Percentiles rank a stretch among this genome's conserved stretches.
These are phyloP conservation scores for Aurantiochytrium sp. DNA, from an alignment of 108 stramenopile genomes.

Conservation along the genomic window DNA sequence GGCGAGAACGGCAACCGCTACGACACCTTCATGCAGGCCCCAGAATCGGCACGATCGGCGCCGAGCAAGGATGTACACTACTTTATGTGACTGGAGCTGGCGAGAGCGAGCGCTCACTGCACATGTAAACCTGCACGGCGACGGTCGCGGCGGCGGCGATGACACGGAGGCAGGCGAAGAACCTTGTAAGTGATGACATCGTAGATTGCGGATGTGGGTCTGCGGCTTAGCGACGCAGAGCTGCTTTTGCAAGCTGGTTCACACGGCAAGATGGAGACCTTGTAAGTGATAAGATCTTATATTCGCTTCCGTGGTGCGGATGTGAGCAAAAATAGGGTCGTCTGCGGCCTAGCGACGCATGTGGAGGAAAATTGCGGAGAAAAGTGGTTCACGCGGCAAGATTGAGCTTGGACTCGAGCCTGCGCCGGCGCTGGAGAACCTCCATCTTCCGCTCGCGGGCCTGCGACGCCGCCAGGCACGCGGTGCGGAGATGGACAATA, in stretches of 20 bases:
- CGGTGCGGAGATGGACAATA: neutral
- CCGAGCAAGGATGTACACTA: neutral
- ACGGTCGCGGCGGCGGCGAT: neutral
- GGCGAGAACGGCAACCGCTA: conserved; percentile 35
- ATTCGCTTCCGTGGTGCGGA: too few relatives aligned
- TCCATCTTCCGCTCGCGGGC: neutral
- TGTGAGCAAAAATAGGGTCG: neutral
- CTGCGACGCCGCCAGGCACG: neutral
- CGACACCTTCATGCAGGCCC: conserved; percentile 20
- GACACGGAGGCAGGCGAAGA: too few relatives aligned
- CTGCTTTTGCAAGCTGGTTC: too few relatives aligned
- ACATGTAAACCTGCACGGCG: neutral
- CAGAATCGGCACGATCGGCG: neutral
- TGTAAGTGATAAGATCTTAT: too few relatives aligned
- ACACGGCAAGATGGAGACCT: too few relatives aligned
- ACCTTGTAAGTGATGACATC: too few relatives aligned
- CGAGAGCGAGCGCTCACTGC: too few relatives aligned
- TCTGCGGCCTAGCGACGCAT: too few relatives aligned
- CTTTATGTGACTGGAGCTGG: neutral
- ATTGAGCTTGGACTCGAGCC: neutral
- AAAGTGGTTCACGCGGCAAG: neutral
- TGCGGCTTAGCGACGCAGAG: neutral
- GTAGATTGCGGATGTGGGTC: too few relatives aligned
- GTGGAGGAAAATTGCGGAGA: too few relatives aligned
- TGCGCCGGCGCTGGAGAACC: neutral